These are phyloP conservation scores for Leccinum subtestaceum DNA, from an alignment of 768 basidiomycete genomes.

Conservation along the genomic window DNA sequence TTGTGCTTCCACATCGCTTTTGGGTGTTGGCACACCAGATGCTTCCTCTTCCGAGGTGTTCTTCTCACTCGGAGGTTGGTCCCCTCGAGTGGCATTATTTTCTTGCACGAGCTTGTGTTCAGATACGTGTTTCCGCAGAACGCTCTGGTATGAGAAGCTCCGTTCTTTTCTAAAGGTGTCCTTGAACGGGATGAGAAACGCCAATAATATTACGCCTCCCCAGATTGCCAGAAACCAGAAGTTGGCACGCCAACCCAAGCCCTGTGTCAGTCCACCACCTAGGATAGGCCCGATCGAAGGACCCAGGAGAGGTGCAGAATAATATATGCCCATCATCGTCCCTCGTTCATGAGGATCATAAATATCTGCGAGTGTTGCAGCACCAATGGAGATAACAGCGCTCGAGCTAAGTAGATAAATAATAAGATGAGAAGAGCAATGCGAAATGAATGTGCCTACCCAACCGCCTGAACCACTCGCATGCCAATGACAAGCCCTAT, in stretches of 20 bases:
- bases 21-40: conserved; percentile 1
- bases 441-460: conserved; percentile 37
- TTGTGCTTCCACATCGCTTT: conserved; percentile 27
- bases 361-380: conserved; percentile 74
- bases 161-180: conserved; percentile 86
- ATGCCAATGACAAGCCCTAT: conserved; percentile 65
- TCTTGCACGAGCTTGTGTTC: conserved; percentile 18
- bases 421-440: not conserved
- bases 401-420: conserved; percentile 43
- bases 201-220: conserved; percentile 49
- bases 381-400: conserved; percentile 68
- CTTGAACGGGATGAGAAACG: conserved; percentile 69
- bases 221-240: conserved; percentile 82
- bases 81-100: conserved; percentile 8
- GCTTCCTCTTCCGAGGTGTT: not conserved
- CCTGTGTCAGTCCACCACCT: conserved; percentile 67
- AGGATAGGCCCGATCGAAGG: conserved; percentile 66
- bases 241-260: conserved; percentile 74
- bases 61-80: conserved; percentile 12
- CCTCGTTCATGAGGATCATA: conserved; percentile 75
- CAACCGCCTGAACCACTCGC: conserved; percentile 61
- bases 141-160: conserved; percentile 73
- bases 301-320: conserved; percentile 75
- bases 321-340: conserved; percentile 78
- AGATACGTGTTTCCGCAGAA: conserved; percentile 45